These are phyloP conservation scores for Cucurbita argyrosperma DNA, from an alignment of 306 rosid genomes.

Conservation along the genomic window DNA sequence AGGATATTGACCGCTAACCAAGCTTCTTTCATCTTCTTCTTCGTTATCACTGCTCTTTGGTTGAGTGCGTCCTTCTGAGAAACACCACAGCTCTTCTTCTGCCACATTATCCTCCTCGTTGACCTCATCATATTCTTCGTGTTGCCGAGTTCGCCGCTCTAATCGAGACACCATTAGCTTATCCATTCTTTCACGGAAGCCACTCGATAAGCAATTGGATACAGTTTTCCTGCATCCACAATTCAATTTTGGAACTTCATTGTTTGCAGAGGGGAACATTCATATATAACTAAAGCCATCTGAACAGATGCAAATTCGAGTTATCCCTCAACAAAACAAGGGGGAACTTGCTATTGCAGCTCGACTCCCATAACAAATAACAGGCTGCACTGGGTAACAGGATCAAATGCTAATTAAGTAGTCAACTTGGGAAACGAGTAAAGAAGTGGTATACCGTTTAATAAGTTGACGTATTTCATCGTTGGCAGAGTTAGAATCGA, in stretches of 20 bases:
- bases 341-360: background rate
- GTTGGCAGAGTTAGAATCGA: constrained; percentile 37
- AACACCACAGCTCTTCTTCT: constrained; percentile 19
- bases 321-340: background rate
- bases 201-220: constrained; percentile 60
- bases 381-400: background rate
- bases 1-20: constrained; percentile 19
- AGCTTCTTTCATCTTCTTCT: constrained; percentile 18
- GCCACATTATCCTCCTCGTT: constrained; percentile 4
- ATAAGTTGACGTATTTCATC: constrained; percentile 59
- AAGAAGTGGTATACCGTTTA: constrained; percentile 33
- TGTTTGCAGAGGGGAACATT: background rate
- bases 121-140: constrained; percentile 15
- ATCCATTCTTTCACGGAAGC: constrained; percentile 51
- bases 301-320: background rate
- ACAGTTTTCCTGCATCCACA: constrained; percentile 54
- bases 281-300: background rate
- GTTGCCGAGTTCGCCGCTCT: constrained; percentile 30
- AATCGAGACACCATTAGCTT: constrained; percentile 48
- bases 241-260: background rate
- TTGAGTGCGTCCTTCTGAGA: constrained; percentile 4
- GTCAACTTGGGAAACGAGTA: background rate
- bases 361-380: background rate
- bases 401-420: background rate
- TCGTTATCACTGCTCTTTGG: background rate